Percentiles rank a stretch among this genome's conserved stretches.
phyloP scores from a whole-genome alignment of 2,329 filamentous ascomycete species.

The Fonsecaea erecta region DNA sequence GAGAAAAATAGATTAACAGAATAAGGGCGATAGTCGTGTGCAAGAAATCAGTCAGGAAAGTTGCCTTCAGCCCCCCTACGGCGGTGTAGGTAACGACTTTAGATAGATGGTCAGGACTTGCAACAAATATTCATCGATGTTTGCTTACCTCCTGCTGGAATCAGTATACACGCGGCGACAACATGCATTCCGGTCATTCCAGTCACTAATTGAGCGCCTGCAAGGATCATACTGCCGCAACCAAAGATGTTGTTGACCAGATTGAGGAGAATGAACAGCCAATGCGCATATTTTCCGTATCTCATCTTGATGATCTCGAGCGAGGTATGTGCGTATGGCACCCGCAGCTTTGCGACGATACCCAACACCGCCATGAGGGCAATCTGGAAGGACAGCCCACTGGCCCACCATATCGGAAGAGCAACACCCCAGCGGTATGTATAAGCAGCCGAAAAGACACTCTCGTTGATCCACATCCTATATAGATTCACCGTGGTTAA shows the following conservation, averaged over 20 bases:
- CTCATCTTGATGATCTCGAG: conserved; percentile 56
- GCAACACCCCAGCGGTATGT: conserved; percentile 45
- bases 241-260: conserved; percentile 51
- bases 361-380: conserved; percentile 57
- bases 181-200: conserved; percentile 56
- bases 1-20: conserved; percentile 48
- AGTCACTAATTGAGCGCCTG: conserved; percentile 50
- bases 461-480: conserved; percentile 47
- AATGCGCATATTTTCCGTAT: conserved; percentile 51
- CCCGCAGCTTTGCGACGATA: conserved; percentile 55
- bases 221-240: conserved; percentile 53
- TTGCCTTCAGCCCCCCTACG: conserved; percentile 56
- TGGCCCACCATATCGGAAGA: conserved; percentile 47
- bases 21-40: conserved; percentile 56
- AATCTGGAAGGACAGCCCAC: conserved; percentile 54
- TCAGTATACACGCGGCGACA: conserved; percentile 52
- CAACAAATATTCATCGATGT: background rate
- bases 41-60: conserved; percentile 55
- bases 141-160: conserved; percentile 51
- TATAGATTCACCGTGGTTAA: background rate
- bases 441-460: conserved; percentile 43
- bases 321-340: conserved; percentile 58
- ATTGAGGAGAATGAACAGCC: conserved; percentile 50
- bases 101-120: conserved; percentile 7
- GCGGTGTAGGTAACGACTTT: conserved; percentile 46